Evolutionary conservation across 2,329 filamentous ascomycete species (phyloP).

Genomic region (Talaromyces atroroseus): DNA sequence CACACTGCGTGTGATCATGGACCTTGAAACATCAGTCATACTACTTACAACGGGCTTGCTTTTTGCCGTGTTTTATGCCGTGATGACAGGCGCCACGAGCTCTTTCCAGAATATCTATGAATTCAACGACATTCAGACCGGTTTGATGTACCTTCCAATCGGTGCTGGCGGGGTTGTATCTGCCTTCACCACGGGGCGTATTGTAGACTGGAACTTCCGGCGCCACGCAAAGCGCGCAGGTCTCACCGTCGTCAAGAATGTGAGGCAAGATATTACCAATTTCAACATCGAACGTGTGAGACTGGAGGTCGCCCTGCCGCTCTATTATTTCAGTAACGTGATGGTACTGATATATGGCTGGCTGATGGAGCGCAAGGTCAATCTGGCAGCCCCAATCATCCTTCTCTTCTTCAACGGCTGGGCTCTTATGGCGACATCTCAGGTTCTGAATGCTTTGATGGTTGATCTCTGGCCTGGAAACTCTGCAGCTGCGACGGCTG

Average conservation of each 20-base stretch:
- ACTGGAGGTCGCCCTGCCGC: slow-evolving; percentile 34
- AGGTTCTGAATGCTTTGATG: background rate
- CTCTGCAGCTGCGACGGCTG: slow-evolving; percentile 38
- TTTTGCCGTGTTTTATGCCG: slow-evolving; percentile 46
- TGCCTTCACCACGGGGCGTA: slow-evolving; percentile 31
- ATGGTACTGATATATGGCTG: slow-evolving; percentile 36
- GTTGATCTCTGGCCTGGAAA: slow-evolving; percentile 22
- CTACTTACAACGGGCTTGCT: slow-evolving; percentile 37
- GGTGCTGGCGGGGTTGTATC: slow-evolving; percentile 36
- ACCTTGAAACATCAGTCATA: slow-evolving; percentile 33
- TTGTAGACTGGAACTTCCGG: slow-evolving; percentile 41
- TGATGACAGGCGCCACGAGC: slow-evolving; percentile 39
- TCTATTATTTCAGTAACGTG: background rate
- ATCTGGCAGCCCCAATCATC: slow-evolving; percentile 31
- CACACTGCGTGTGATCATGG: slow-evolving; percentile 31
- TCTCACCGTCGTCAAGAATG: slow-evolving; percentile 29
- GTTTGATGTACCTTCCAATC: slow-evolving; percentile 39
- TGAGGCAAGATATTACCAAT: slow-evolving; percentile 29
- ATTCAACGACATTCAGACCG: slow-evolving; percentile 36
- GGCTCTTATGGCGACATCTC: slow-evolving; percentile 22
- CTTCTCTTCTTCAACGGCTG: slow-evolving; percentile 36
- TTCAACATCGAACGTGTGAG: slow-evolving; percentile 42
- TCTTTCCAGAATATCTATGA: slow-evolving; percentile 33
- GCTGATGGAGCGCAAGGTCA: slow-evolving; percentile 29
- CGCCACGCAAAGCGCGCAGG: slow-evolving; percentile 27